phyloP scores from a whole-genome alignment of 139 green algal species.

The Chlorella sp. region DNA sequence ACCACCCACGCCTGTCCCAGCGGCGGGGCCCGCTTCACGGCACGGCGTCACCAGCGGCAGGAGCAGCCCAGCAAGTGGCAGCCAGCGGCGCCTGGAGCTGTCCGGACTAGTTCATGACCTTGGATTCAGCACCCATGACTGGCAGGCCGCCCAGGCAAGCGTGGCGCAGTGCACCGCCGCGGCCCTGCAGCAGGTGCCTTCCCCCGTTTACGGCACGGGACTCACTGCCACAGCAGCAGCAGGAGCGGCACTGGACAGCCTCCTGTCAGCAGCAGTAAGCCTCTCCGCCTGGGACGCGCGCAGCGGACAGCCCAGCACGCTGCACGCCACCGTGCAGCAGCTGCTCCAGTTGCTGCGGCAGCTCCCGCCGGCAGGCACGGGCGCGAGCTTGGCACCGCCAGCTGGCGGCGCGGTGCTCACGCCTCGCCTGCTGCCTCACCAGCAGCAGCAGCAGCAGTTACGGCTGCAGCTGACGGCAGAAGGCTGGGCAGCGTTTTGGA shows the following conservation, averaged over 20 bases:
- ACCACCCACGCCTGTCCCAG: neutral
- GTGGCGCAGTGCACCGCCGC: neutral
- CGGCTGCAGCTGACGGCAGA: neutral
- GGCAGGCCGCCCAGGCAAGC: neutral
- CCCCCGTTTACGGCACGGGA: neutral
- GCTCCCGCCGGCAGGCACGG: neutral
- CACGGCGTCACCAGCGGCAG: too few relatives aligned
- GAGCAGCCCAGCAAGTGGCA: neutral
- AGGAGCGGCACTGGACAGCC: neutral
- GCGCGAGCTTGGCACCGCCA: neutral
- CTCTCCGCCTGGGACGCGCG: neutral
- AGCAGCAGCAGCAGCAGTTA: neutral
- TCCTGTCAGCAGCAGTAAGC: neutral
- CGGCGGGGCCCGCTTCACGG: neutral
- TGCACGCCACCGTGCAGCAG: neutral
- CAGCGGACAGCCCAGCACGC: neutral
- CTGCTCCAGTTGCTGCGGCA: constrained; percentile 14
- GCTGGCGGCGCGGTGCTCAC: neutral
- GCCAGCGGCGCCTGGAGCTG: neutral
- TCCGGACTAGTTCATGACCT: neutral
- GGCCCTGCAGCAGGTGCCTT: neutral
- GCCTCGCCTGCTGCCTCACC: neutral
- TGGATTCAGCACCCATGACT: neutral
- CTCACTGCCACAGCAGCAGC: neutral
- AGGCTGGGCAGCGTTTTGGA: constrained; percentile 16